Conservation (phyloP, 176 grass and related monocot species). For the Carex parvula region DNA sequence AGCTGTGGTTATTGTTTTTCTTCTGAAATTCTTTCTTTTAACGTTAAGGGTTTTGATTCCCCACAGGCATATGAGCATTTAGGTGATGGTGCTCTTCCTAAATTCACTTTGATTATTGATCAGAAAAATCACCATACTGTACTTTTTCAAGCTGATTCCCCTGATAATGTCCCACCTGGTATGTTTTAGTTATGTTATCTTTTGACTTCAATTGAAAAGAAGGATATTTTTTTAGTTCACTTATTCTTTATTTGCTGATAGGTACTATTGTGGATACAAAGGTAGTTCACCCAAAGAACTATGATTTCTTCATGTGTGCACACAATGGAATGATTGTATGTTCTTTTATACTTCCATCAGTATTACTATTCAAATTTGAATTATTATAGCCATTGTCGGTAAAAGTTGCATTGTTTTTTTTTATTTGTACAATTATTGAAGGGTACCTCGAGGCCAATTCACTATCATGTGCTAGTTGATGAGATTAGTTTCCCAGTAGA, state of each 20-base stretch:
- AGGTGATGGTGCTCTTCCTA: conserved; percentile 28
- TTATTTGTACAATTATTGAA: conserved; percentile 24
- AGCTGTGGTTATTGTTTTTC: not conserved
- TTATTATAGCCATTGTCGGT: too few species aligned
- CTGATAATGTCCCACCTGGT: conserved; percentile 50
- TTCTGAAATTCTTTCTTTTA: not conserved
- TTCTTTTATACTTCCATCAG: not conserved
- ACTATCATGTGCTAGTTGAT: conserved; percentile 58
- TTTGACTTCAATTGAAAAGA: not conserved
- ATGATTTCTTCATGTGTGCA: conserved; percentile 74
- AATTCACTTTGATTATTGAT: conserved; percentile 60
- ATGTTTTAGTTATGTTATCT: not conserved
- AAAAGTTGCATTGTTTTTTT: too few species aligned
- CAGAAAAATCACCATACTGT: conserved; percentile 67
- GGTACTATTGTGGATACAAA: conserved; percentile 53
- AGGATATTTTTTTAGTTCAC: not conserved
- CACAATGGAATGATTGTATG: conserved; percentile 45
- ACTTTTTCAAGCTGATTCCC: conserved; percentile 35
- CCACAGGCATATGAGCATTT: conserved; percentile 47
- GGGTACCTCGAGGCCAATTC: conserved; percentile 64
- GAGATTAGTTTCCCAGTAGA: conserved; percentile 53
- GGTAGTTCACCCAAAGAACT: conserved; percentile 55
- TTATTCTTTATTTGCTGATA: conserved; percentile 17
- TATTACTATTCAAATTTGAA: too few species aligned
- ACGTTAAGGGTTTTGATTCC: not conserved